phyloP scores from a whole-genome alignment of 768 basidiomycete genomes.

The Russula virescens region DNA sequence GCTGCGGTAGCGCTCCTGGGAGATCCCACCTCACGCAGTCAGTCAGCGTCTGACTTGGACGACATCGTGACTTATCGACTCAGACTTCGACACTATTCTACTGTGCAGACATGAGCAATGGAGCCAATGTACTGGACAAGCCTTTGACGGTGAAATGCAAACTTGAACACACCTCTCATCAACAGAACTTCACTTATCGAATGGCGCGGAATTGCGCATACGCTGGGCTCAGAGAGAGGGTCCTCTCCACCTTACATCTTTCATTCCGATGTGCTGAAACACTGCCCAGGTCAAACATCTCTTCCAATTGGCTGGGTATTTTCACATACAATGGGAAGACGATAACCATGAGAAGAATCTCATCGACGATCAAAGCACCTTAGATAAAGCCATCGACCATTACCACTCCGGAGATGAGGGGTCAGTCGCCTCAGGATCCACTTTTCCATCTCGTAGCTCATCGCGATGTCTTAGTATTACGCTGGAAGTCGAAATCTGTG shows the following conservation, averaged over 20 bases:
- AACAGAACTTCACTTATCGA: conserved; percentile 72
- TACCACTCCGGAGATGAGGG: conserved; percentile 72
- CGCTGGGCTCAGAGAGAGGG: conserved; percentile 66
- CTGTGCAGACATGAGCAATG: no score
- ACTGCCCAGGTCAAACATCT: conserved; percentile 69
- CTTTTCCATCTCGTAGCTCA: no score
- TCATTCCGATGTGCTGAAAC: conserved; percentile 3
- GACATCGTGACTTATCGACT: no score
- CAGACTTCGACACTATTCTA: no score
- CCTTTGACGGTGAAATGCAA: conserved; percentile 80
- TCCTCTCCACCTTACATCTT: conserved; percentile 28
- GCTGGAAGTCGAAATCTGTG: no score
- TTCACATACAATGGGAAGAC: conserved; percentile 76
- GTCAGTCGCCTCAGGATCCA: no score
- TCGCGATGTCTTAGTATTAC: no score
- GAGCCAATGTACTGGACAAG: conserved; percentile 47
- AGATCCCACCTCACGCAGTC: no score
- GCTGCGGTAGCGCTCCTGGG: no score
- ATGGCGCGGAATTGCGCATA: conserved; percentile 77
- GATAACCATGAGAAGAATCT: conserved; percentile 77
- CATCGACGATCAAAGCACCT: conserved; percentile 66
- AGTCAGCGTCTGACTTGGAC: no score
- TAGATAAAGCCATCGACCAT: conserved; percentile 83
- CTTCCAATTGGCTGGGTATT: conserved; percentile 68
- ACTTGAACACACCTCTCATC: conserved; percentile 51